A percentile compares a stretch with the other conserved stretches of the same genome.
phyloP scores from a whole-genome alignment of 164 flowering plant genomes.

The Aristolochia fimbriata region DNA sequence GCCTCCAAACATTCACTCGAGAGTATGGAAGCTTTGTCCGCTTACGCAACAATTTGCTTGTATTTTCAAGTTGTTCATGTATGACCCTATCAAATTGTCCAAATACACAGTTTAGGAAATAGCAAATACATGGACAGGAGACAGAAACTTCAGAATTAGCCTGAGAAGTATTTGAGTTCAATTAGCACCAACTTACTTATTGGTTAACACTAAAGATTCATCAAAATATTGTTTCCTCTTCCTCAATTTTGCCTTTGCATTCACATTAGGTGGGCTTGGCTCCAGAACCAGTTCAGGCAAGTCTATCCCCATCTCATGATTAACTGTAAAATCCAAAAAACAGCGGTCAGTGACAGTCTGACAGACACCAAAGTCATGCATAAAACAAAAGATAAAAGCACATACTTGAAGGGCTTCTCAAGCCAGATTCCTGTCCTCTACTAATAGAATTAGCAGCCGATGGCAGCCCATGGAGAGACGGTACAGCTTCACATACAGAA shows the following conservation, averaged over 20 bases:
- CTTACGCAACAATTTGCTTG: conserved; percentile 29
- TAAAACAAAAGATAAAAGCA: too few relatives aligned
- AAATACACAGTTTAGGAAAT: conserved; percentile 2
- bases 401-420: too few relatives aligned
- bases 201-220: conserved; percentile 39
- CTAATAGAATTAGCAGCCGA: too few relatives aligned
- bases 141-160: neutral
- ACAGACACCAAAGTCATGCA: too few relatives aligned
- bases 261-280: conserved; percentile 45
- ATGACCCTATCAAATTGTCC: conserved; percentile 33
- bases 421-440: too few relatives aligned
- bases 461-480: too few relatives aligned
- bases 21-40: conserved; percentile 41
- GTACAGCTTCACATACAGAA: conserved; percentile 22
- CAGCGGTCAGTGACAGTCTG: too few relatives aligned
- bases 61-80: conserved; percentile 38
- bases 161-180: neutral
- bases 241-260: conserved; percentile 26
- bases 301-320: conserved; percentile 20
- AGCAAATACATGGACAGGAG: conserved; percentile 6
- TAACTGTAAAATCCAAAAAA: conserved; percentile 1
- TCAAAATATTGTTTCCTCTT: conserved; percentile 52
- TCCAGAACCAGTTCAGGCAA: conserved; percentile 36
- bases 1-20: conserved; percentile 48
- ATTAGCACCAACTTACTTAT: conserved; percentile 34